These are phyloP conservation scores for Talaromyces atroroseus DNA, from an alignment of 2,329 filamentous ascomycete genomes.

Conservation along the genomic window DNA sequence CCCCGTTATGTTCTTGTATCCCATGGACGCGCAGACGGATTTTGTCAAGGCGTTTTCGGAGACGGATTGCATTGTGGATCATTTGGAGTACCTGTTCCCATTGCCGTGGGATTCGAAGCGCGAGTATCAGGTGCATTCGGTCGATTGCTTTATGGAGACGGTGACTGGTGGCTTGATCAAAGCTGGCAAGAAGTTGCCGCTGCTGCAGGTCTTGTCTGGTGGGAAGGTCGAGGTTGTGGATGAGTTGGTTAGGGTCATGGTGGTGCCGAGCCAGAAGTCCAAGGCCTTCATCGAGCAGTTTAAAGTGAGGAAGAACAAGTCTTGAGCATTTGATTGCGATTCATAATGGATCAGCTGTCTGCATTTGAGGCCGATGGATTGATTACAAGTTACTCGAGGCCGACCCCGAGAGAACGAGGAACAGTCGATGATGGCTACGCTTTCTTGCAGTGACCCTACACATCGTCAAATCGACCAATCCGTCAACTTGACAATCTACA, in stretches of 20 bases:
- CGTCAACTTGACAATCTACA: neutral
- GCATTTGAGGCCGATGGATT: no score
- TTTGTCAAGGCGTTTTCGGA: conserved; percentile 86
- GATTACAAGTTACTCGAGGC: no score
- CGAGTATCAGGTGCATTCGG: conserved; percentile 59
- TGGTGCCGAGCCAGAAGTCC: conserved; percentile 68
- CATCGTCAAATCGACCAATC: neutral
- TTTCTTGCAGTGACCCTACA: neutral
- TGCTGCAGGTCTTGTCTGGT: conserved; percentile 67
- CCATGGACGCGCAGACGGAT: conserved; percentile 73
- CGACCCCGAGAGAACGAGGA: no score
- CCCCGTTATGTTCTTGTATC: conserved; percentile 80
- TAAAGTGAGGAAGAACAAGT: conserved; percentile 60
- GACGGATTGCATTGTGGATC: conserved; percentile 66
- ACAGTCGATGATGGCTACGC: neutral
- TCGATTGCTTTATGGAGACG: conserved; percentile 91
- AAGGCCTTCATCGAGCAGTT: conserved; percentile 73
- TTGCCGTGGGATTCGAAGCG: conserved; percentile 73
- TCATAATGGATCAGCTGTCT: neutral
- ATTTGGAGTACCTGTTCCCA: conserved; percentile 80
- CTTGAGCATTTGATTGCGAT: neutral
- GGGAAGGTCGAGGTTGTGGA: conserved; percentile 85
- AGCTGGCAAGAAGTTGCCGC: conserved; percentile 74
- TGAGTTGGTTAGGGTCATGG: conserved; percentile 73
- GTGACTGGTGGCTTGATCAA: conserved; percentile 73